A percentile compares a stretch with the other conserved stretches of the same genome.
Conservation (phyloP, 257 asterid species). For the Ocimum tenuiflorum region DNA sequence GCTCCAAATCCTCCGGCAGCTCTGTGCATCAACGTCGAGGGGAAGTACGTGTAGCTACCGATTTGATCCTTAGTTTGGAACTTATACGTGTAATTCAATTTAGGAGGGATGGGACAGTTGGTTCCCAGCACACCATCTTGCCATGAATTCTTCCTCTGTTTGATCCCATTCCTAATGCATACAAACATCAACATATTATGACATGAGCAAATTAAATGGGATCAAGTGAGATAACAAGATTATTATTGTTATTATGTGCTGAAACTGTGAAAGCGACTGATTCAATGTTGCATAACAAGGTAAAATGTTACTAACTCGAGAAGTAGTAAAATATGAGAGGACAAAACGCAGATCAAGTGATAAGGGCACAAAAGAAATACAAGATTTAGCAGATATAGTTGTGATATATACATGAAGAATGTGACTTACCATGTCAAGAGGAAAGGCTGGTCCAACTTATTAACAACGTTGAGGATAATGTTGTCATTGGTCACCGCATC, state of each 20-base stretch:
- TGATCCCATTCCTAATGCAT: conserved; percentile 81
- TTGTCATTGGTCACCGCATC: conserved; percentile 86
- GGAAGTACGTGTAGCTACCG: conserved; percentile 84
- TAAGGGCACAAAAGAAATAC: neutral
- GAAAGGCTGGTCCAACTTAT: conserved; percentile 77
- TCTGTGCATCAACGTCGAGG: conserved; percentile 82
- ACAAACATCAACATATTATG: neutral
- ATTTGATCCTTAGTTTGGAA: conserved; percentile 93
- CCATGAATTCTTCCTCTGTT: conserved; percentile 96
- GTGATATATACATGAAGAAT: neutral
- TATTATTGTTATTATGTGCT: too few species aligned
- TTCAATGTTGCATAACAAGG: neutral
- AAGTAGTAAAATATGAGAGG: neutral
- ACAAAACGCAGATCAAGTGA: neutral
- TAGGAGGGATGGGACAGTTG: conserved; percentile 78
- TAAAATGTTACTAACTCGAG: neutral
- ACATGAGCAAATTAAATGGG: neutral
- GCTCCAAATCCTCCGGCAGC: conserved; percentile 92
- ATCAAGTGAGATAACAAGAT: too few species aligned
- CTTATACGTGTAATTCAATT: conserved; percentile 70
- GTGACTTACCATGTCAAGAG: conserved; percentile 77
- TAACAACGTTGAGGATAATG: conserved; percentile 61
- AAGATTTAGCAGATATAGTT: neutral
- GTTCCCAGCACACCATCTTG: conserved; percentile 97
- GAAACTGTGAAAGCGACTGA: too few species aligned